Evolutionary conservation across 495 filamentous ascomycete genomes (phyloP).

Genomic region (Apodospora peruviana): DNA sequence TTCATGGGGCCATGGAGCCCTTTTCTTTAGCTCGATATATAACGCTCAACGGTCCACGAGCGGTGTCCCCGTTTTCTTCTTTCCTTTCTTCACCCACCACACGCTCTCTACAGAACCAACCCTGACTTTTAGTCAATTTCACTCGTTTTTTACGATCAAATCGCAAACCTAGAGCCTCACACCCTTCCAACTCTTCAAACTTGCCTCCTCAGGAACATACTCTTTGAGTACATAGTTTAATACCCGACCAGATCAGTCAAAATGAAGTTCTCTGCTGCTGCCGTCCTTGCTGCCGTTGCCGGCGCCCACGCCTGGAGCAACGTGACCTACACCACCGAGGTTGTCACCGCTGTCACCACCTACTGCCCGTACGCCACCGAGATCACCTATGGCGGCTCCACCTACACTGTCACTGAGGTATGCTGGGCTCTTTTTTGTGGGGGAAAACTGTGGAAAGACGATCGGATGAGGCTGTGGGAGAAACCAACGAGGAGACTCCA

Average conservation of each 20-base stretch:
- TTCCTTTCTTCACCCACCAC: conserved; percentile 37
- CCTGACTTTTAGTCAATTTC: conserved; percentile 57
- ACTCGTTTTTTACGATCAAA: conserved; percentile 40
- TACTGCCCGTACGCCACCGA: conserved; percentile 76
- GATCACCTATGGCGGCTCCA: conserved; percentile 61
- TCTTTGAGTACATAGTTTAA: conserved; percentile 38
- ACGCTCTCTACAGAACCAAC: conserved; percentile 38
- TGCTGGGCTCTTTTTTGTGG: not conserved
- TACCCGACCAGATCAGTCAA: conserved; percentile 53
- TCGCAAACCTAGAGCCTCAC: too few species aligned
- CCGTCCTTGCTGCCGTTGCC: conserved; percentile 57
- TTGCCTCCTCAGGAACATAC: conserved; percentile 14
- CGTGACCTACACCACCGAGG: conserved; percentile 63
- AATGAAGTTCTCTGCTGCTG: conserved; percentile 75
- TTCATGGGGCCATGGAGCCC: not conserved
- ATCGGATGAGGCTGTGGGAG: not conserved
- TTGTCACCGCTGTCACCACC: conserved; percentile 75
- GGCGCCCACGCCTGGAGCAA: conserved; percentile 51
- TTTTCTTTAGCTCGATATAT: conserved; percentile 26
- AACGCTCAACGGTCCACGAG: conserved; percentile 21
- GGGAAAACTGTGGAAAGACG: not conserved
- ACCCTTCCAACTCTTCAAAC: conserved; percentile 7
- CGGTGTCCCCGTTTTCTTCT: conserved; percentile 23
- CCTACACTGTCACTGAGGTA: conserved; percentile 75
- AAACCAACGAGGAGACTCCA: not conserved